A percentile compares a stretch with the other conserved stretches of the same genome.
phyloP scores from a whole-genome alignment of 1,139 yeast genomes.

The Lodderomyces metapsilosis region DNA sequence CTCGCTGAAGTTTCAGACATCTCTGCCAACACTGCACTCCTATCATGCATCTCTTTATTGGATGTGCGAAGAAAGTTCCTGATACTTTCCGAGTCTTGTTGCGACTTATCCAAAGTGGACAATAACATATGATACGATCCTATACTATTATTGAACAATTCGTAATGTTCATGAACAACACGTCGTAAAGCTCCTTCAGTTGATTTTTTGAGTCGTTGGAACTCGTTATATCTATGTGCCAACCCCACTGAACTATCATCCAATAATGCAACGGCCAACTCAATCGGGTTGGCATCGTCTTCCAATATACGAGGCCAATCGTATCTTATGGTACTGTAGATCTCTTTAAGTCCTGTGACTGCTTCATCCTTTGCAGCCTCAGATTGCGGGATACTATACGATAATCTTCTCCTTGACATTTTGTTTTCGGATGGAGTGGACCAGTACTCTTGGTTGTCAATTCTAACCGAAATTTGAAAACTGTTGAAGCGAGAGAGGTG shows the following conservation, averaged over 20 bases:
- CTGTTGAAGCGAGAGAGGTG: background rate
- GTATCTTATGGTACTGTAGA: slow-evolving; percentile 36
- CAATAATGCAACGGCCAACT: slow-evolving; percentile 73
- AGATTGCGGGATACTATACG: slow-evolving; percentile 11
- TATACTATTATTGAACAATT: slow-evolving; percentile 78
- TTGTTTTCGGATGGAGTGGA: background rate
- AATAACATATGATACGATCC: slow-evolving; percentile 71
- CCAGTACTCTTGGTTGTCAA: background rate
- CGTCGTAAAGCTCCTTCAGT: slow-evolving; percentile 59
- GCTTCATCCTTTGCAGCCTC: slow-evolving; percentile 24
- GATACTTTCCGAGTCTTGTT: slow-evolving; percentile 50
- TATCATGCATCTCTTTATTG: slow-evolving; percentile 50
- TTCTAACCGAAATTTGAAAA: background rate
- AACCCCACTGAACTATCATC: slow-evolving; percentile 88
- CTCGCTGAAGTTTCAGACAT: slow-evolving; percentile 61
- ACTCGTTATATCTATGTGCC: slow-evolving; percentile 67
- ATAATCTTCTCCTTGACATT: slow-evolving; percentile 13
- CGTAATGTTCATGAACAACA: slow-evolving; percentile 82
- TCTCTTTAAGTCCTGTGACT: slow-evolving; percentile 36
- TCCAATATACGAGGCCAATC: slow-evolving; percentile 46
- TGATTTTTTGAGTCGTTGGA: slow-evolving; percentile 49
- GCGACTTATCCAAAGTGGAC: slow-evolving; percentile 56
- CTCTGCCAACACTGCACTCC: slow-evolving; percentile 59
- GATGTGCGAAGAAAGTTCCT: slow-evolving; percentile 52
- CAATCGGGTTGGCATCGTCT: slow-evolving; percentile 69